phyloP scores from a whole-genome alignment of 306 rosid species.

The Chamaecrista fasciculata region DNA sequence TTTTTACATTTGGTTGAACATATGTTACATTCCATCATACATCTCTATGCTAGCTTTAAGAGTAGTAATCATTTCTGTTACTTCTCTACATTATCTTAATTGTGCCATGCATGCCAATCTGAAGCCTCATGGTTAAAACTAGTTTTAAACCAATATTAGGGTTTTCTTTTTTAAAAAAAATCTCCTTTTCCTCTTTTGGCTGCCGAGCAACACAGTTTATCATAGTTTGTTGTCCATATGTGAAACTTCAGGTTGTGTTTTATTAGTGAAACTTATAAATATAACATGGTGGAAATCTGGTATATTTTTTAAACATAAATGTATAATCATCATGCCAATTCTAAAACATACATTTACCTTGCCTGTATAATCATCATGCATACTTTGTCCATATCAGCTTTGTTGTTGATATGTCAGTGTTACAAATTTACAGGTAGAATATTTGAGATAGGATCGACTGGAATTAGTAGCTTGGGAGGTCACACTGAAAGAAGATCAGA shows the following conservation, averaged over 20 bases:
- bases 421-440: constrained; percentile 60
- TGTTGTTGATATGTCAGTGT: not conserved
- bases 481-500: constrained; percentile 74
- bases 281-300: not conserved
- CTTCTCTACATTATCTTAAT: not conserved
- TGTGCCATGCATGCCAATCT: not conserved
- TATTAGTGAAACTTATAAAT: not conserved
- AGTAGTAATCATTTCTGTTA: not conserved
- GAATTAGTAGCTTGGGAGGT: constrained; percentile 95
- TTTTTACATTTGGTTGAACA: not conserved
- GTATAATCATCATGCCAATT: not conserved
- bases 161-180: not conserved
- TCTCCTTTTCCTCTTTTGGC: not conserved
- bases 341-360: too few species aligned
- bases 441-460: constrained; percentile 92
- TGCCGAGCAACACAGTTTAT: not conserved
- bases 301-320: not conserved
- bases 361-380: not conserved
- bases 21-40: not conserved
- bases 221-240: not conserved
- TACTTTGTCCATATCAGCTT: not conserved
- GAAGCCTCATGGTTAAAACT: not conserved
- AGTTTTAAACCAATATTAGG: not conserved
- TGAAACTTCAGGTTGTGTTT: not conserved
- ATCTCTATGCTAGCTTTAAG: not conserved